phyloP scores from a whole-genome alignment of 2,329 filamentous ascomycete genomes.

The Cylindrodendrum hubeiense region DNA sequence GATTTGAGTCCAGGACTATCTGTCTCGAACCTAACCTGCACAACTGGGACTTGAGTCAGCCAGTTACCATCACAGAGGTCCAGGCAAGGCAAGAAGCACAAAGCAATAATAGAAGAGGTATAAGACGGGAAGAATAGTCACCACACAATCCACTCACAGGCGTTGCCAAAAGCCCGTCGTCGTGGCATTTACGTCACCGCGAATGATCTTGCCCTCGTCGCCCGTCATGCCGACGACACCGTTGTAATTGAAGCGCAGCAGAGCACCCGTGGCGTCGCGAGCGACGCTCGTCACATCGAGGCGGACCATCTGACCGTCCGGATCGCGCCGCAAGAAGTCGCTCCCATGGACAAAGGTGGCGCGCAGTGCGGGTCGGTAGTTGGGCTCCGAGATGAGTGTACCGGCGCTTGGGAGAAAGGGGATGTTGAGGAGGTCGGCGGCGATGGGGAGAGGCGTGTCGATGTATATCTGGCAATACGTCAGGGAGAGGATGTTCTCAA shows the following conservation, averaged over 20 bases:
- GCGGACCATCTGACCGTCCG: constrained; percentile 50
- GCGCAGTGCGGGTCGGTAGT: constrained; percentile 51
- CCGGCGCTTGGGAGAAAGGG: constrained; percentile 47
- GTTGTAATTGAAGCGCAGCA: constrained; percentile 53
- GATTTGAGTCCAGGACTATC: constrained; percentile 49
- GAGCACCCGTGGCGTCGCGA: constrained; percentile 46
- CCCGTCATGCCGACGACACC: constrained; percentile 52
- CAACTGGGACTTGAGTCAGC: constrained; percentile 43
- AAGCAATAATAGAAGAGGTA: not conserved
- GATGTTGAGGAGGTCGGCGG: constrained; percentile 49
- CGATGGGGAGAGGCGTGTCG: constrained; percentile 49
- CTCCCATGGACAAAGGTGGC: constrained; percentile 54
- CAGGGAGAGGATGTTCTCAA: constrained; percentile 1
- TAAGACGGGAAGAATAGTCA: not conserved
- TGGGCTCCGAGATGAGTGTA: constrained; percentile 51
- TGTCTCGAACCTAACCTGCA: constrained; percentile 54
- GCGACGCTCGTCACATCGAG: constrained; percentile 54
- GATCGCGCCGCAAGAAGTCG: constrained; percentile 56
- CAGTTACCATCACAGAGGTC: not conserved
- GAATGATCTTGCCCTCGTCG: constrained; percentile 49
- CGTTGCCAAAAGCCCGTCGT: constrained; percentile 56
- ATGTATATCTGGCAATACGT: constrained; percentile 46
- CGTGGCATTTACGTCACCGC: constrained; percentile 50
- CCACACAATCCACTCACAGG: constrained; percentile 46
- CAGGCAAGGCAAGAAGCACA: not conserved